A percentile compares a stretch with the other conserved stretches of the same genome.
phyloP scores from a whole-genome alignment of 106 monocot genomes.

The Gastrodia elata region DNA sequence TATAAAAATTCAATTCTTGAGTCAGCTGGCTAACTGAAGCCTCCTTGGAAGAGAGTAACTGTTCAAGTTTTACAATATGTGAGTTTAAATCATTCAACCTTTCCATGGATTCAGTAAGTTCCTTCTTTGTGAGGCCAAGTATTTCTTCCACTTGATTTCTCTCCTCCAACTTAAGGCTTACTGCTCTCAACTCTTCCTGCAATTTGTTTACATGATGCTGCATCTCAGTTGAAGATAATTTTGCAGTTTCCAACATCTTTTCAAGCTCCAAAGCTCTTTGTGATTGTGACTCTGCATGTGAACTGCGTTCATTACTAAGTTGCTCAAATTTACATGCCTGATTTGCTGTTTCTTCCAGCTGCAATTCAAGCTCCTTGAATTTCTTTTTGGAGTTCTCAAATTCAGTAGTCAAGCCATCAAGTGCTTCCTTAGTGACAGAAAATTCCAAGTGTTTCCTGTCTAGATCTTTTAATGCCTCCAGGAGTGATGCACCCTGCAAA shows the following conservation, averaged over 20 bases:
- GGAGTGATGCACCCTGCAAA: conserved; percentile 32
- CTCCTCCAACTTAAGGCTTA: conserved; percentile 28
- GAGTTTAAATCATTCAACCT: conserved; percentile 44
- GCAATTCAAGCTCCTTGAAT: conserved; percentile 34
- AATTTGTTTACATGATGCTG: conserved; percentile 37
- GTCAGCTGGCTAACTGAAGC: conserved; percentile 38
- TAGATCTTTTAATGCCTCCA: conserved; percentile 33
- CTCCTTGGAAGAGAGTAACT: conserved; percentile 40
- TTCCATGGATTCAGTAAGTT: conserved; percentile 29
- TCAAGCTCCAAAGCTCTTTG: conserved; percentile 46
- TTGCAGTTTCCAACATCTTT: conserved; percentile 35
- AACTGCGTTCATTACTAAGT: conserved; percentile 24
- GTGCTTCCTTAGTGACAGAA: conserved; percentile 38
- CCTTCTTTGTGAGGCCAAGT: conserved; percentile 23
- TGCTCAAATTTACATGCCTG: conserved; percentile 36
- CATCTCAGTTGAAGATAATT: conserved; percentile 31
- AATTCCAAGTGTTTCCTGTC: conserved; percentile 47
- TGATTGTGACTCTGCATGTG: conserved; percentile 33
- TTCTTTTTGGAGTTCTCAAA: conserved; percentile 42
- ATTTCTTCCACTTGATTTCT: conserved; percentile 42
- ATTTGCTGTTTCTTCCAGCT: conserved; percentile 22
- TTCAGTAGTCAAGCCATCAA: conserved; percentile 28
- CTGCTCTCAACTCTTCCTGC: conserved; percentile 40
- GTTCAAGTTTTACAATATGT: conserved; percentile 44
- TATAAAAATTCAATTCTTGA: conserved; percentile 33